Evolutionary conservation across 768 basidiomycete genomes (phyloP), one percentile per base, ranked within the genome.

Genomic region (Leucocoprinus leucothites): DNA sequence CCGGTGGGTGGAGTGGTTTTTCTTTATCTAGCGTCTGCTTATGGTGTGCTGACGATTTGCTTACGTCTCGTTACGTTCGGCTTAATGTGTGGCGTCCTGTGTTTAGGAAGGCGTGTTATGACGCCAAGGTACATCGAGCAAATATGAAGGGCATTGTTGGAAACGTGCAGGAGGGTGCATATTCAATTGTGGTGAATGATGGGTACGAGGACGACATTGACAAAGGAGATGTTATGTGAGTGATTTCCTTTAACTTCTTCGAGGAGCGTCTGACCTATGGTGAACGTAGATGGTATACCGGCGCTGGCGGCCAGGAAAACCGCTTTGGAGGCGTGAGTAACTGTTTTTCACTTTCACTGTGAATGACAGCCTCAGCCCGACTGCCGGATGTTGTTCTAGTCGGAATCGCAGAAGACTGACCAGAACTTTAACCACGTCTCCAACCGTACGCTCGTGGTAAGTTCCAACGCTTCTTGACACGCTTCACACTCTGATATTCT

Each of bases 181-280:
- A 64, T 53, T 78, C 77, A 0, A 67, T 79, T n/a, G 71, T 72
- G 28, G 43, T 75, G 1, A 75, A 73, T 13, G 67, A 68, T 6
- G 68, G 70, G 1, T 78, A 79, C 44, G 69, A 70, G 36, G 77
- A 79, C 43, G 71, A 79, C 57, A 41, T 57, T 6, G 77, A 78
- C 46, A 48, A 69, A 1, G 76, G 77, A 5, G 69, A 76, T 2
- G 60, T 65, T 28, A 61, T 77, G 75, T 76, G 56, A 51, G 72
- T 65, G n/a, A 25, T 38, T 5, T 34, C 14, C 25, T n/a, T 40
- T 46, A n/a, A 2, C n/a, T 21, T 6, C 24, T 48, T 19, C 26
- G n/a, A 18, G 24, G 2, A 8, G 24, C 11, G n/a, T 8, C 18
- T 24, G 5, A 35, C 52, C 13, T 31, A 7, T 40, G 16, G 22